Evolutionary conservation across 768 basidiomycete genomes (phyloP).

Genomic region (Lanmaoa pseudosensibilis): DNA sequence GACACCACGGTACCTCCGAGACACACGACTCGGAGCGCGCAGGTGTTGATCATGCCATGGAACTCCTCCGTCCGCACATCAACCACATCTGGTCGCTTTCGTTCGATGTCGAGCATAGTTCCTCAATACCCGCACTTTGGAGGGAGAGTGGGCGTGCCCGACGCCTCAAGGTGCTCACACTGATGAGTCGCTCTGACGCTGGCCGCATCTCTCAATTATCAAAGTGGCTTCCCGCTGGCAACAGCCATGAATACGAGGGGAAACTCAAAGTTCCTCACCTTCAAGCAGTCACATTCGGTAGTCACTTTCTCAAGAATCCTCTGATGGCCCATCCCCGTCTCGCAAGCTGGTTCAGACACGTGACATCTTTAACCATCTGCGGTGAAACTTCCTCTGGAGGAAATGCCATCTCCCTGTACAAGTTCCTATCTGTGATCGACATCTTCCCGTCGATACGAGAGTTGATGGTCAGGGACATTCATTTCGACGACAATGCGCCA

Average conservation of each 20-base stretch:
- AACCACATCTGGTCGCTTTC: slow-evolving; percentile 6
- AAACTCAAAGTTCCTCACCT: slow-evolving; percentile 6
- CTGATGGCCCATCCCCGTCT: slow-evolving; percentile 7
- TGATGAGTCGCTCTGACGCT: slow-evolving; percentile 1
- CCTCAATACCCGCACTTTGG: slow-evolving; percentile 7
- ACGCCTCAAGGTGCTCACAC: slow-evolving; percentile 1
- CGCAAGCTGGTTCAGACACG: slow-evolving; percentile 3
- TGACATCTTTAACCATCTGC: slow-evolving; percentile 3
- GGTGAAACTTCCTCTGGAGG: not conserved
- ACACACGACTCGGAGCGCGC: not conserved
- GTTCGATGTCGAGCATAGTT: slow-evolving; percentile 5
- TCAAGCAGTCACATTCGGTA: not conserved
- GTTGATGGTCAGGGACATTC: slow-evolving; percentile 7
- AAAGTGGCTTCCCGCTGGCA: not conserved
- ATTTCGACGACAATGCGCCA: not conserved
- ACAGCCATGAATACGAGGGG: slow-evolving; percentile 1
- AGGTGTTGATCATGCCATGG: not conserved
- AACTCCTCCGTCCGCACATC: slow-evolving; percentile 6
- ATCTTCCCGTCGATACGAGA: not conserved
- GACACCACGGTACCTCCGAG: not conserved
- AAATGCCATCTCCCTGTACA: slow-evolving; percentile 1
- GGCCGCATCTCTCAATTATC: not conserved
- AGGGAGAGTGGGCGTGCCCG: slow-evolving; percentile 1
- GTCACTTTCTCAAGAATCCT: slow-evolving; percentile 7
- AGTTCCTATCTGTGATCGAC: slow-evolving; percentile 5